Base-by-base conservation (phyloP, 164 flowering plant species). In the Sextonia rubra region DNA sequence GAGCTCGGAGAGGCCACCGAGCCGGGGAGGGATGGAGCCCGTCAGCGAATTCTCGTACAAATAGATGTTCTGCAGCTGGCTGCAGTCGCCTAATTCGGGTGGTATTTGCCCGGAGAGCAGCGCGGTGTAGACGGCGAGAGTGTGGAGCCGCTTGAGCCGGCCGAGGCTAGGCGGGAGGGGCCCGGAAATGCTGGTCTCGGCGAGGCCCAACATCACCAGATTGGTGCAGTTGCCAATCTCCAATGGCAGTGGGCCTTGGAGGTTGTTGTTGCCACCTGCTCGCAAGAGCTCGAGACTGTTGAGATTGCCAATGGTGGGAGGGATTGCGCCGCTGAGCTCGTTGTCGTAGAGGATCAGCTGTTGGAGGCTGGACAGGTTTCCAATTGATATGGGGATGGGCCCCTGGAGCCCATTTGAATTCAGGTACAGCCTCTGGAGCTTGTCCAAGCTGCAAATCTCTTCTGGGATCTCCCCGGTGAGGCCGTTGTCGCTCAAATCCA, bases 171-270 rank as follows among this genome's bases (percentile, higher is more conserved):
- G 23, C 12, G 99, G 99, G 4, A 95, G 81, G 26, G 75, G 77
- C 1, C 99, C 99, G 1, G 96, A 85, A 74, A 95, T 83, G 79
- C 98, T 83, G 49, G 99, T 95, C 66, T 89, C 97, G 3, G 99
- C 97, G 11, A 95, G 84, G 69, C 99, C 99, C 67, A 95, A 79
- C 73, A 89, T 70, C 6, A 78, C 80, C 70, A 95, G 74, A 68
- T 73, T 87, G 66, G 78, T 85, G 86, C 98, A 95, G 74, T 90
- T 89, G 4, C 98, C 97, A 58, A 95, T 89, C 87, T 91, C 97
- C 75, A 18, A 15, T 14, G 99, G 99, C 48, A 95, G 75, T 77
- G 86, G 87, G 15, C 99, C 99, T 69, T 85, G 85, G n/a, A 95
- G 87, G 78, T 91, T 88, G 74, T 83, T 84, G 74, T 95, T 95